Evolutionary conservation across 2,329 filamentous ascomycete genomes (phyloP), one percentile per base, ranked within the genome.

Genomic region (Arthrinium puccinioides): DNA sequence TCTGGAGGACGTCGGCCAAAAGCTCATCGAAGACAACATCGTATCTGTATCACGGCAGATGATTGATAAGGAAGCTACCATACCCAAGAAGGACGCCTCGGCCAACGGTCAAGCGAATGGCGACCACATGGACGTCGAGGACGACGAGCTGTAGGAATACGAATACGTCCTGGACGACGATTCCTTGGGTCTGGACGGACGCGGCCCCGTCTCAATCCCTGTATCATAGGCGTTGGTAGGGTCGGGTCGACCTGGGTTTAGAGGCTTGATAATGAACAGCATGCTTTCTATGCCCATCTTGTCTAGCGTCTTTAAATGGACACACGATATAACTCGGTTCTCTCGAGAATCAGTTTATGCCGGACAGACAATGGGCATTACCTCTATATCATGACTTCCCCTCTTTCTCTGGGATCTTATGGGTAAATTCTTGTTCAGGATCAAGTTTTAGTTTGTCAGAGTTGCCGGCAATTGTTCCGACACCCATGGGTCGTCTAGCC

Each of bases 21-120:
- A 94, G 60, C 76, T 97, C 47, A 97, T 98, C 54, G 94, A 98
- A 67, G 92, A 98, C 75, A 98, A 98, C 66, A 98, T 98, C 47
- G 92, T 98, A 10, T 87, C 88, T 4, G 89, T 98, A n/a, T 94
- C 88, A 47, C 76, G 90, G 60, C 92, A 97, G 64, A 96, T 98
- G 90, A 97, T 98, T 55, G 92, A 97, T 69, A 97, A 97, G 69
- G 92, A 98, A 63, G 92, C 92, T 4, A 92, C 88, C 5, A 86
- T 94, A 63, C 87, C 90, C 15, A 82, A 77, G 60, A 82, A 82
- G 63, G 73, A 84, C 42, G 57, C 53, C 10, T 61, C 62, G 39
- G 61, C 67, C 25, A 70, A 73, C 47, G 72, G 69, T 24, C 61
- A 66, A 37, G 57, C 60, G n/a, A 74, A 73, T 40, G 75, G 67